Evolutionary conservation across 352 stramenopile genomes (phyloP).

Genomic region (Phytophthora palmivora): DNA sequence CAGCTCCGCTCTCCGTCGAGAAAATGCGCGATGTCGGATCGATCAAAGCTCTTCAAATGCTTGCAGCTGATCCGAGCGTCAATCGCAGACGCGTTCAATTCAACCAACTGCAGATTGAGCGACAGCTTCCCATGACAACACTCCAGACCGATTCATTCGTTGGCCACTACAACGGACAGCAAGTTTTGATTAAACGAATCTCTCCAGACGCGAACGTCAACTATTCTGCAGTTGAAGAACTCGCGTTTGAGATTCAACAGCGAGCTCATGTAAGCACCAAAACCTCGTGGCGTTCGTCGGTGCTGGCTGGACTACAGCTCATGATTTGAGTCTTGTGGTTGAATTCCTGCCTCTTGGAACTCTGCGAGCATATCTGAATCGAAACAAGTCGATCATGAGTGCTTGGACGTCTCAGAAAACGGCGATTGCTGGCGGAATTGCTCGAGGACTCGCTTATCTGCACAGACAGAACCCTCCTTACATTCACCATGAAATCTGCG

Average conservation of each 20-base stretch:
- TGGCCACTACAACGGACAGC: constrained; percentile 17
- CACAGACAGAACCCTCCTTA: constrained; percentile 24
- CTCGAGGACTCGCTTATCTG: constrained; percentile 36
- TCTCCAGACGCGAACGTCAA: constrained; percentile 11
- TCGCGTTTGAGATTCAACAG: constrained; percentile 56
- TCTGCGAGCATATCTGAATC: constrained; percentile 22
- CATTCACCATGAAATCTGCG: constrained; percentile 19
- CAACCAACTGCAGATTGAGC: constrained; percentile 18
- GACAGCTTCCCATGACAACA: constrained; percentile 35
- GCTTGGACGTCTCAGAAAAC: constrained; percentile 35
- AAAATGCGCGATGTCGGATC: constrained; percentile 17
- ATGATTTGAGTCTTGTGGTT: constrained; percentile 19
- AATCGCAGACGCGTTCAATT: constrained; percentile 20
- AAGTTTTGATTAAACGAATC: constrained; percentile 28
- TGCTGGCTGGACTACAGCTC: constrained; percentile 47
- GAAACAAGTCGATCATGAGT: constrained; percentile 2
- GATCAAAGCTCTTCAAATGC: constrained; percentile 17
- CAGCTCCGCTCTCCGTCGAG: constrained; percentile 10
- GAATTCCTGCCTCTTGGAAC: constrained; percentile 30
- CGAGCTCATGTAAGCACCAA: constrained; percentile 47
- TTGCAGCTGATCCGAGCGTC: constrained; percentile 21
- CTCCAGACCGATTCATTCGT: constrained; percentile 33
- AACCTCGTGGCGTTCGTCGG: constrained; percentile 70
- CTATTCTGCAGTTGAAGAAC: constrained; percentile 27
- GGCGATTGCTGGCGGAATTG: constrained; percentile 29